These are phyloP conservation scores for Phaeosphaeria sp. DNA, from an alignment of 2,329 filamentous ascomycete species.

Conservation along the genomic window DNA sequence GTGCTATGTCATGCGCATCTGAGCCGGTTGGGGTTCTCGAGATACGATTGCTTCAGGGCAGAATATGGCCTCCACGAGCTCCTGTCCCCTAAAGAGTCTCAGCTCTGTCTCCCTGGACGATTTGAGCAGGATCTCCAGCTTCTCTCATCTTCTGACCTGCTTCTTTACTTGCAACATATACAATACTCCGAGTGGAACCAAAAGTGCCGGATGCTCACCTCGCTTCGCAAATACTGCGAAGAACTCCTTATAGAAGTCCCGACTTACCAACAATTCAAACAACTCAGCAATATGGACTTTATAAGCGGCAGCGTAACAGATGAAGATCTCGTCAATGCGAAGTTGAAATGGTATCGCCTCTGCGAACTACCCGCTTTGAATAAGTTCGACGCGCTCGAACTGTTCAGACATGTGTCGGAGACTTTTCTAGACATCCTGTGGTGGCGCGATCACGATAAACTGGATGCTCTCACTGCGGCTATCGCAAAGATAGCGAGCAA, in stretches of 20 bases:
- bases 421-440: slow-evolving; percentile 37
- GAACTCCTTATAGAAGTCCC: slow-evolving; percentile 46
- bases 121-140: slow-evolving; percentile 43
- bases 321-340: slow-evolving; percentile 37
- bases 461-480: slow-evolving; percentile 40
- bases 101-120: slow-evolving; percentile 30
- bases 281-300: slow-evolving; percentile 46
- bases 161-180: slow-evolving; percentile 44
- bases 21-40: slow-evolving; percentile 40
- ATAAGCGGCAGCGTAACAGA: slow-evolving; percentile 36
- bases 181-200: slow-evolving; percentile 42
- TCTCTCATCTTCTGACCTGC: slow-evolving; percentile 42
- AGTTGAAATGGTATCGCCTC: slow-evolving; percentile 47
- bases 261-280: slow-evolving; percentile 45
- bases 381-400: slow-evolving; percentile 28
- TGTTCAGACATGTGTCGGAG: slow-evolving; percentile 42
- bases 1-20: slow-evolving; percentile 44
- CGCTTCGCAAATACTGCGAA: slow-evolving; percentile 37
- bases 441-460: slow-evolving; percentile 35
- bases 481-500: slow-evolving; percentile 31
- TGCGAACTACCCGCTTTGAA: slow-evolving; percentile 33
- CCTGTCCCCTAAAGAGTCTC: slow-evolving; percentile 7
- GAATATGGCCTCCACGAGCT: slow-evolving; percentile 36
- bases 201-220: slow-evolving; percentile 36
- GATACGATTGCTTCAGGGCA: slow-evolving; percentile 45